phyloP scores from a whole-genome alignment of 352 stramenopile species.

The Globisporangium viniferum region DNA sequence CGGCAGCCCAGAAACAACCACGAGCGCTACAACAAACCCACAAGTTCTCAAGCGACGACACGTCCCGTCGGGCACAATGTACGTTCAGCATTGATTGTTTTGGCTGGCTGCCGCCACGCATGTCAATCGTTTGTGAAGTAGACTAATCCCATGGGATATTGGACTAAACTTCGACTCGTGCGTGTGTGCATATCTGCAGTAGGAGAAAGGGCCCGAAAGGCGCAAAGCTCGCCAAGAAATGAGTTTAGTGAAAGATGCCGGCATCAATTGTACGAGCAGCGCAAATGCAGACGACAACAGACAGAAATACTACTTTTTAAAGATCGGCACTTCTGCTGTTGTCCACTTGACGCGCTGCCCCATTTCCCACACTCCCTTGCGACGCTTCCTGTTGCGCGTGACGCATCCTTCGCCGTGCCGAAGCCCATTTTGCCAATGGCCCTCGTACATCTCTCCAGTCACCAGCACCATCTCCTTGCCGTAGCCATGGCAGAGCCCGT shows the following conservation, averaged over 20 bases:
- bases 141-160: neutral
- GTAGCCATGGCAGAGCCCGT: constrained; percentile 53
- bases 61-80: constrained; percentile 47
- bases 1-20: neutral
- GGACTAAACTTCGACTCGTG: neutral
- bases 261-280: neutral
- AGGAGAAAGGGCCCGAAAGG: constrained; percentile 44
- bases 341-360: constrained; percentile 65
- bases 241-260: constrained; percentile 3
- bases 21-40: neutral
- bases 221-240: constrained; percentile 54
- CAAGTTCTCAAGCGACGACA: constrained; percentile 44
- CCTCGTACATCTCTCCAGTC: constrained; percentile 56
- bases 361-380: constrained; percentile 56
- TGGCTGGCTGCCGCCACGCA: neutral
- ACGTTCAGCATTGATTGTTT: constrained; percentile 16
- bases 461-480: constrained; percentile 46
- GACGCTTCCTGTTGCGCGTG: constrained; percentile 38
- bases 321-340: constrained; percentile 44
- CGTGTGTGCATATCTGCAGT: constrained; percentile 20
- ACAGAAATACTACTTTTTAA: constrained; percentile 19
- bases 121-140: neutral
- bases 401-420: constrained; percentile 59
- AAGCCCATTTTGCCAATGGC: constrained; percentile 46
- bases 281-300: neutral